Percentiles rank a stretch among this genome's conserved stretches.
These are phyloP conservation scores for Solanum lycopersicoides DNA, from an alignment of 257 asterid genomes.

Conservation along the genomic window DNA sequence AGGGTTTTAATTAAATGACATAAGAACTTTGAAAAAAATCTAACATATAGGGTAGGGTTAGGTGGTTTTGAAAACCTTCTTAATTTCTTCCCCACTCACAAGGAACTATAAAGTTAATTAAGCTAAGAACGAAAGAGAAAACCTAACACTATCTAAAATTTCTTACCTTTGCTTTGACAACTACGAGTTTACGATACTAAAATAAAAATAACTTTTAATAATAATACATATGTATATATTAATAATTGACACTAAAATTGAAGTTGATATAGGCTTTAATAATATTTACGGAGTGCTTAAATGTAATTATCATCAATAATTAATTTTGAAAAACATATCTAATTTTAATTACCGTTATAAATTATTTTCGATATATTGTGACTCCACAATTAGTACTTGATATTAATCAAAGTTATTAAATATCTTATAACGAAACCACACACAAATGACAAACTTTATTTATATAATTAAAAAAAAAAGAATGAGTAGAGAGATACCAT, in stretches of 20 bases:
- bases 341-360: not conserved
- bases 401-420: not conserved
- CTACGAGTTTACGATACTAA: not conserved
- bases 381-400: not conserved
- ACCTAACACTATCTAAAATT: not conserved
- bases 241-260: no score
- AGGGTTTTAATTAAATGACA: not conserved
- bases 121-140: not conserved
- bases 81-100: not conserved
- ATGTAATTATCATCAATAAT: no score
- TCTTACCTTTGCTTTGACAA: constrained; percentile 8
- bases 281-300: no score
- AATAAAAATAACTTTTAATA: no score
- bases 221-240: no score
- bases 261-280: not conserved
- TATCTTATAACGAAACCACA: not conserved
- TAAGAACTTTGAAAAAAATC: constrained; percentile 15
- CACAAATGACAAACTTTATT: not conserved
- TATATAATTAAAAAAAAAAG: not conserved
- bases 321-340: no score
- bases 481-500: not conserved
- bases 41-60: constrained; percentile 7
- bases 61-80: not conserved
- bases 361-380: not conserved
- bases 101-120: not conserved